Percentiles rank a stretch among this genome's conserved stretches.
Conservation (phyloP, 164 flowering plant species). For the Macadamia tetraphylla region DNA sequence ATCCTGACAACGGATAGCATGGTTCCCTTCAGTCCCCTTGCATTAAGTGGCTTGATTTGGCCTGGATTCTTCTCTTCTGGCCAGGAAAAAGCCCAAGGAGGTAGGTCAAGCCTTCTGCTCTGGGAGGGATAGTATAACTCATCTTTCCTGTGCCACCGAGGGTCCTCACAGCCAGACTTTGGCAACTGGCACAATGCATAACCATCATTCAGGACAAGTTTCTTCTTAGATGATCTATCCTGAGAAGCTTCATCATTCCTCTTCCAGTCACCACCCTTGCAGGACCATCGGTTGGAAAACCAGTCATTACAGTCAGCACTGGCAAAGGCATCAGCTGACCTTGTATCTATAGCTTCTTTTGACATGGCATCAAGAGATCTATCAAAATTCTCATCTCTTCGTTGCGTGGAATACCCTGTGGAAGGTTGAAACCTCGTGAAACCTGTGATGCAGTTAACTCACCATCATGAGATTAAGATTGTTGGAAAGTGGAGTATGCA, state of each 20-base stretch:
- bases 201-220: slow-evolving; percentile 81
- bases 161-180: slow-evolving; percentile 82
- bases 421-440: slow-evolving; percentile 18
- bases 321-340: slow-evolving; percentile 21
- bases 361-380: slow-evolving; percentile 26
- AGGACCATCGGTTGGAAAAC: slow-evolving; percentile 76
- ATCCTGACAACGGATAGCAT: slow-evolving; percentile 79
- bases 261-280: slow-evolving; percentile 98
- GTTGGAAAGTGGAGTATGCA: too few species aligned
- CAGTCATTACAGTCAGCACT: slow-evolving; percentile 41
- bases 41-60: slow-evolving; percentile 38
- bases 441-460: slow-evolving; percentile 29
- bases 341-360: slow-evolving; percentile 38
- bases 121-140: slow-evolving; percentile 72
- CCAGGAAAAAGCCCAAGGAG: slow-evolving; percentile 74
- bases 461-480: slow-evolving; percentile 1
- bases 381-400: slow-evolving; percentile 26
- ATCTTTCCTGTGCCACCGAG: slow-evolving; percentile 72
- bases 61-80: slow-evolving; percentile 53
- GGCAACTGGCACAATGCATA: slow-evolving; percentile 86
- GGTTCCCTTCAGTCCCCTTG: slow-evolving; percentile 65
- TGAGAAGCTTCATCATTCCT: slow-evolving; percentile 67
- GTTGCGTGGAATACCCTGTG: slow-evolving; percentile 26
- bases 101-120: slow-evolving; percentile 71
- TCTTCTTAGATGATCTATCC: slow-evolving; percentile 58